Conservation (phyloP, 768 basidiomycete genomes). For the Amanita rubescens region DNA sequence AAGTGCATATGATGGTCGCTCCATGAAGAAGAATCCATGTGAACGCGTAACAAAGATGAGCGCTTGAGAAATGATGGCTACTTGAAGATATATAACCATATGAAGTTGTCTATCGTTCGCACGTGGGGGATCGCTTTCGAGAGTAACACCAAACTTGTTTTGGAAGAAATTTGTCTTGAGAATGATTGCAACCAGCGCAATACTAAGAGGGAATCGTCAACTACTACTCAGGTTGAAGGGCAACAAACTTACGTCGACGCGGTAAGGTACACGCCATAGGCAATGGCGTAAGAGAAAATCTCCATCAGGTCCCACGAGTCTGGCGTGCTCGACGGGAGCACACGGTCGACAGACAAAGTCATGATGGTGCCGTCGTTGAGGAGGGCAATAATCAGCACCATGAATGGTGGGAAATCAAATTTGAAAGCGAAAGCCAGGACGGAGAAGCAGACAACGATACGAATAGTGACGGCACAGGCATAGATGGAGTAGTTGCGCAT, state of each 20-base stretch:
- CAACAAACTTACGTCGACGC: conserved; percentile 66
- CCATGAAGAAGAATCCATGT: conserved; percentile 96
- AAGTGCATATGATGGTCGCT: conserved; percentile 85
- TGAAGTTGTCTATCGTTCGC: conserved; percentile 73
- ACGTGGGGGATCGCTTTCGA: conserved; percentile 30
- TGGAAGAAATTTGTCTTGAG: conserved; percentile 88
- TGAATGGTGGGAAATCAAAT: conserved; percentile 99
- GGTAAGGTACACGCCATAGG: conserved; percentile 92
- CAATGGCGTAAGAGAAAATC: conserved; percentile 93
- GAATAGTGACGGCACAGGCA: conserved; percentile 92
- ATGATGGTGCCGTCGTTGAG: conserved; percentile 99
- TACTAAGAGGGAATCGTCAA: conserved; percentile 28
- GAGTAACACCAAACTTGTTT: conserved; percentile 68
- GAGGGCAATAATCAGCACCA: conserved; percentile 96
- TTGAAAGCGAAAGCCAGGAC: conserved; percentile 93
- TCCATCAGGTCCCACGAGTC: conserved; percentile 96
- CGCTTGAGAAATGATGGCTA: conserved; percentile 98
- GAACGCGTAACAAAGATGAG: conserved; percentile 95
- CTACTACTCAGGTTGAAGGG: conserved; percentile 7
- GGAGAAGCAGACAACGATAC: conserved; percentile 97
- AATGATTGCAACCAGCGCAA: conserved; percentile 78
- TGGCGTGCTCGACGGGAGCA: conserved; percentile 85
- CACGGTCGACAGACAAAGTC: conserved; percentile 95
- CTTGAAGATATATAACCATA: conserved; percentile 91
- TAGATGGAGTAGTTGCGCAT: conserved; percentile 99